These are phyloP conservation scores for Harringtonia lauricola DNA, from an alignment of 2,329 filamentous ascomycete genomes.

Conservation along the genomic window DNA sequence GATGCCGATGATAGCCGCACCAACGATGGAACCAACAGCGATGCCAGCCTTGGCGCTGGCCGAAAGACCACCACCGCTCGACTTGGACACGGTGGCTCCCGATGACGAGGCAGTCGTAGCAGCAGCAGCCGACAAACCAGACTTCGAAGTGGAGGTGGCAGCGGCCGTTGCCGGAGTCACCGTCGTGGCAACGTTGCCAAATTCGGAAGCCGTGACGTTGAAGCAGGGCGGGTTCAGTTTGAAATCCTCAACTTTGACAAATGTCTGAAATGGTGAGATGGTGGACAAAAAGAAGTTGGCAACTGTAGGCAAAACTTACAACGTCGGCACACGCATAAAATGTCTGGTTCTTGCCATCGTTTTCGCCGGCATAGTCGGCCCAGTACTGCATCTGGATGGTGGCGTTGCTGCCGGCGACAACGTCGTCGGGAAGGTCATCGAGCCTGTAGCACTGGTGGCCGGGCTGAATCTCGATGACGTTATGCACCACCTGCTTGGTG, in stretches of 20 bases:
- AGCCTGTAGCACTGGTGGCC: constrained; percentile 27
- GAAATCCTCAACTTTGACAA: constrained; percentile 15
- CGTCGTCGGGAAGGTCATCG: constrained; percentile 14
- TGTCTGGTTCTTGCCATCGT: constrained; percentile 19
- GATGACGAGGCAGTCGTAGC: background rate
- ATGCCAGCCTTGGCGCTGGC: constrained; percentile 25
- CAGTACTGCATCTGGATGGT: constrained; percentile 27
- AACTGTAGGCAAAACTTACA: constrained; percentile 6
- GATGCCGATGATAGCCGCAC: constrained; percentile 5
- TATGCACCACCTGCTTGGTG: constrained; percentile 16
- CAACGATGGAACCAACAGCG: constrained; percentile 22
- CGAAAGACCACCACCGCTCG: constrained; percentile 14
- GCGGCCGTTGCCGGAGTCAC: background rate
- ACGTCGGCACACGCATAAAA: constrained; percentile 29
- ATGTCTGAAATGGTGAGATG: constrained; percentile 1
- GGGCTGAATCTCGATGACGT: constrained; percentile 18
- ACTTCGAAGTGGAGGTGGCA: background rate
- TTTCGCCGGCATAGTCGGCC: constrained; percentile 15
- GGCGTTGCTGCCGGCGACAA: constrained; percentile 20
- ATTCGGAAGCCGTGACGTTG: constrained; percentile 21
- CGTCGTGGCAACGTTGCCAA: constrained; percentile 2
- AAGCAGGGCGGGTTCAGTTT: constrained; percentile 22
- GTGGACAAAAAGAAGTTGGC: background rate
- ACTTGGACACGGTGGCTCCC: background rate
- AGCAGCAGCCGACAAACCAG: background rate